Percentiles rank a stretch among this genome's conserved stretches.
Evolutionary conservation across 495 filamentous ascomycete genomes (phyloP).

Genomic region (Lepidopterella palustris): DNA sequence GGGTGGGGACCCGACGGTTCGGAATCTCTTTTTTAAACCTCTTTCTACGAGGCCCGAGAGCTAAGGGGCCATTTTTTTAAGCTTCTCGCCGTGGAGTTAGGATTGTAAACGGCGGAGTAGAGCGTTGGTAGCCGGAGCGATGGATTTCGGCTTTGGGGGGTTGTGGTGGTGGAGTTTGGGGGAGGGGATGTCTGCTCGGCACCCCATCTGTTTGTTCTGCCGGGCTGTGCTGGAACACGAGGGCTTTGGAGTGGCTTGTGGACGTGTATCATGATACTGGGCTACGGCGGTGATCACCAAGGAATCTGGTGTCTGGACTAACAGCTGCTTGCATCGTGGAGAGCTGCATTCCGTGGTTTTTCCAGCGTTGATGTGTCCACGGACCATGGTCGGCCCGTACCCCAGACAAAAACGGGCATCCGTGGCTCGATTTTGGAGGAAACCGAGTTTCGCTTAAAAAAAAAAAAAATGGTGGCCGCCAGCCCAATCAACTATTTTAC

Average conservation of each 20-base stretch:
- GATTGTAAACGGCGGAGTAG: neutral
- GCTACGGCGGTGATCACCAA: neutral
- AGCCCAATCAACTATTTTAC: too few species aligned
- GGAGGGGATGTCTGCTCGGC: slow-evolving; percentile 15
- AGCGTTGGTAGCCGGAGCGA: slow-evolving; percentile 12
- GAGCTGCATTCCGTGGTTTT: too few species aligned
- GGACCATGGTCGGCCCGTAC: neutral
- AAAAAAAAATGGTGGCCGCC: too few species aligned
- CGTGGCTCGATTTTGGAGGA: too few species aligned
- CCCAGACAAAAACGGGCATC: neutral
- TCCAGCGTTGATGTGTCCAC: neutral
- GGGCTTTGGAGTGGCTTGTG: too few species aligned
- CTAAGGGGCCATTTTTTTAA: slow-evolving; percentile 4
- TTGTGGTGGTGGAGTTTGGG: slow-evolving; percentile 7
- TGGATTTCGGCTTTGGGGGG: slow-evolving; percentile 14
- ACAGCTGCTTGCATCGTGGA: neutral
- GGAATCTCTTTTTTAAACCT: slow-evolving; percentile 1
- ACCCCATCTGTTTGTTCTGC: neutral
- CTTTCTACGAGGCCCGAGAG: neutral
- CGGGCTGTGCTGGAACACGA: neutral
- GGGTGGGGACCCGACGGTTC: slow-evolving; percentile 27
- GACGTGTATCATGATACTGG: too few species aligned
- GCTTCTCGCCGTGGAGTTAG: neutral
- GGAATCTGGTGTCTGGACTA: neutral
- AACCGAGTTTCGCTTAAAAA: too few species aligned